Evolutionary conservation across 768 basidiomycete species (phyloP).

Genomic region (Tricholoma hemisulphureum): DNA sequence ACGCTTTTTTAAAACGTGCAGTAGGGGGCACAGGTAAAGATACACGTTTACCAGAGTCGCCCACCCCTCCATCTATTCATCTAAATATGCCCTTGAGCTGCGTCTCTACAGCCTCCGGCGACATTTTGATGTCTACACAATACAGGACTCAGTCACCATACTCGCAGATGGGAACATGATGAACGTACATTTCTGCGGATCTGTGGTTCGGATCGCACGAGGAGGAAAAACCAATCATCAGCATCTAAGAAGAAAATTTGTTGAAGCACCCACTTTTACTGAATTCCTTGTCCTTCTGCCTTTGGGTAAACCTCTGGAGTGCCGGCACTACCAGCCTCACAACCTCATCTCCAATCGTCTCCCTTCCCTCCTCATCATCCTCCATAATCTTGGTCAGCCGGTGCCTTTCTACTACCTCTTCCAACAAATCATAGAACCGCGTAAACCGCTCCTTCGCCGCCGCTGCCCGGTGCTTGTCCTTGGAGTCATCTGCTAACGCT

Average conservation of each 20-base stretch:
- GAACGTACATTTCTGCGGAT: conserved; percentile 71
- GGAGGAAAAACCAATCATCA: conserved; percentile 4
- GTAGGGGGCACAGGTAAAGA: no score
- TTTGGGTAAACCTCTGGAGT: conserved; percentile 71
- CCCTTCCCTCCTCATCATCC: conserved; percentile 62
- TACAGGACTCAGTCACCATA: conserved; percentile 11
- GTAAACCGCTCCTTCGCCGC: conserved; percentile 82
- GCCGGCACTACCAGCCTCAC: conserved; percentile 75
- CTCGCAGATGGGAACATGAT: not conserved
- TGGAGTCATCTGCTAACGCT: conserved; percentile 60
- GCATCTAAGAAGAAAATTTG: not conserved
- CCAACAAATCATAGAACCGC: conserved; percentile 75
- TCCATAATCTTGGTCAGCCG: conserved; percentile 64
- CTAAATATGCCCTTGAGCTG: conserved; percentile 65
- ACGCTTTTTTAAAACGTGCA: no score
- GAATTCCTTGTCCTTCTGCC: conserved; percentile 77
- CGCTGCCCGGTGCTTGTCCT: conserved; percentile 53
- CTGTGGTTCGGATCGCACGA: conserved; percentile 28
- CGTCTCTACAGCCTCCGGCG: conserved; percentile 69
- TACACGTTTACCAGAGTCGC: no score
- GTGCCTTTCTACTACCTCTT: conserved; percentile 78
- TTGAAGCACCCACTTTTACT: conserved; percentile 70
- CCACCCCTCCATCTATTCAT: conserved; percentile 20
- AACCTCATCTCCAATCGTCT: conserved; percentile 66
- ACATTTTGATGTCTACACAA: conserved; percentile 70